Evolutionary conservation across 2,329 filamentous ascomycete genomes (phyloP).

Genomic region (Colletotrichum filicis): DNA sequence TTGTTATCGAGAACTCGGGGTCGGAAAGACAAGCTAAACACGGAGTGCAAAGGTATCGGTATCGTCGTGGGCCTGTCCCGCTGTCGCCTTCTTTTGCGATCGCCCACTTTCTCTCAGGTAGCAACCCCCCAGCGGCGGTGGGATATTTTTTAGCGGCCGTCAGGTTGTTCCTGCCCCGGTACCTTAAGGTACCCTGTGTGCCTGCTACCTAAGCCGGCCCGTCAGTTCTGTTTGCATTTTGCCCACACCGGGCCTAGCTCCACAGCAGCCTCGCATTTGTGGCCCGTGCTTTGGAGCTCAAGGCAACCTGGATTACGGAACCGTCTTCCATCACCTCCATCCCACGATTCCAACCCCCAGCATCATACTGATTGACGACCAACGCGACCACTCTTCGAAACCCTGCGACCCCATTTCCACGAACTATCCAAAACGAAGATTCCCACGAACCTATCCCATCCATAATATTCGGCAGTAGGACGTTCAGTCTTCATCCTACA

Average conservation of each 20-base stretch:
- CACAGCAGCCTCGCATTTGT: conserved; percentile 37
- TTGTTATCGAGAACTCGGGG: conserved; percentile 2
- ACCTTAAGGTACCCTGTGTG: background rate
- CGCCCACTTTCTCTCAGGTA: conserved; percentile 37
- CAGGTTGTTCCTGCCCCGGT: conserved; percentile 37
- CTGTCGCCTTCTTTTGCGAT: conserved; percentile 36
- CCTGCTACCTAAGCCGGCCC: background rate
- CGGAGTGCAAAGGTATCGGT: conserved; percentile 23
- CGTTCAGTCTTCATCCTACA: conserved; percentile 46
- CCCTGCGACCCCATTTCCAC: conserved; percentile 18
- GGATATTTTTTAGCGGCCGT: conserved; percentile 38
- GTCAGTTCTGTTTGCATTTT: conserved; percentile 16
- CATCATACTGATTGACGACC: conserved; percentile 20
- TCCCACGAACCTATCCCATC: background rate
- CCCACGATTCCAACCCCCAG: conserved; percentile 6
- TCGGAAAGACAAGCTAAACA: conserved; percentile 15
- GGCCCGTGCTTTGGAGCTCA: conserved; percentile 37
- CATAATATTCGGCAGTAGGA: conserved; percentile 31
- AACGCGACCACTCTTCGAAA: conserved; percentile 4
- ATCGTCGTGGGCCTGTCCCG: conserved; percentile 35
- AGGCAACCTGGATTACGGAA: conserved; percentile 41
- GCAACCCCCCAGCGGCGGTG: conserved; percentile 36
- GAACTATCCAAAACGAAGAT: background rate
- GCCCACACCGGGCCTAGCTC: conserved; percentile 31
- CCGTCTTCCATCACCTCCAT: conserved; percentile 36